Evolutionary conservation across 352 stramenopile species (phyloP).

Genomic region (Phytophthora capsici): DNA sequence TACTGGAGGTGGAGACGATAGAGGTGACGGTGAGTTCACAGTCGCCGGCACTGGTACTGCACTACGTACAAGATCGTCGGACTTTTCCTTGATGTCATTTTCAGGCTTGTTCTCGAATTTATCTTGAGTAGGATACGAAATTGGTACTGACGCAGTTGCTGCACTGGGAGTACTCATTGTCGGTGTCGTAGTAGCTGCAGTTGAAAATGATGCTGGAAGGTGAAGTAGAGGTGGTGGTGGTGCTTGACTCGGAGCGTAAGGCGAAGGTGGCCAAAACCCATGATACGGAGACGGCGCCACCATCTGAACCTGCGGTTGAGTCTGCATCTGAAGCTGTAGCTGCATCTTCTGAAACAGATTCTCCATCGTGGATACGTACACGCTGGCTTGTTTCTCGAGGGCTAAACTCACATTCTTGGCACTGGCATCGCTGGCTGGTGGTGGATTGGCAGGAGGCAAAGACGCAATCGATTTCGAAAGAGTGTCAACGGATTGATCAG

Average conservation of each 20-base stretch:
- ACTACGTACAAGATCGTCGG: constrained; percentile 5
- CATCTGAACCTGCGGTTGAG: constrained; percentile 36
- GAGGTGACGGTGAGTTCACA: not conserved
- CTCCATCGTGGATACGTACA: constrained; percentile 58
- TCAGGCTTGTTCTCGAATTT: not conserved
- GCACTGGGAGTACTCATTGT: not conserved
- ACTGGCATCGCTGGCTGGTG: constrained; percentile 7
- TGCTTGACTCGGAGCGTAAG: constrained; percentile 23
- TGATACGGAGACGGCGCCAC: constrained; percentile 27
- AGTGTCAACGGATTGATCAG: constrained; percentile 9
- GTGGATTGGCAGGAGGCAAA: not conserved
- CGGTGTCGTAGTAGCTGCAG: not conserved
- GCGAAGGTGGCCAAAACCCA: constrained; percentile 36
- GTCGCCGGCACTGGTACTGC: constrained; percentile 5
- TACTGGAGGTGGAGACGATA: not conserved
- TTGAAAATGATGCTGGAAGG: constrained; percentile 8
- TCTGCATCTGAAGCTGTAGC: constrained; percentile 59
- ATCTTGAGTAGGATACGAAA: not conserved
- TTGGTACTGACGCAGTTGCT: not conserved
- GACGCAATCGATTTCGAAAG: constrained; percentile 30
- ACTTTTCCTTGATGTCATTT: not conserved
- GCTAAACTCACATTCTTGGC: constrained; percentile 21
- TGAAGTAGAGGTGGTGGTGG: constrained; percentile 19
- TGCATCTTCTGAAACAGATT: constrained; percentile 69
- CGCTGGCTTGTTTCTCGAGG: constrained; percentile 43